A percentile compares a stretch with the other conserved stretches of the same genome.
phyloP scores from a whole-genome alignment of 1,284 basidiomycete genomes.

The Ustilago tritici region DNA sequence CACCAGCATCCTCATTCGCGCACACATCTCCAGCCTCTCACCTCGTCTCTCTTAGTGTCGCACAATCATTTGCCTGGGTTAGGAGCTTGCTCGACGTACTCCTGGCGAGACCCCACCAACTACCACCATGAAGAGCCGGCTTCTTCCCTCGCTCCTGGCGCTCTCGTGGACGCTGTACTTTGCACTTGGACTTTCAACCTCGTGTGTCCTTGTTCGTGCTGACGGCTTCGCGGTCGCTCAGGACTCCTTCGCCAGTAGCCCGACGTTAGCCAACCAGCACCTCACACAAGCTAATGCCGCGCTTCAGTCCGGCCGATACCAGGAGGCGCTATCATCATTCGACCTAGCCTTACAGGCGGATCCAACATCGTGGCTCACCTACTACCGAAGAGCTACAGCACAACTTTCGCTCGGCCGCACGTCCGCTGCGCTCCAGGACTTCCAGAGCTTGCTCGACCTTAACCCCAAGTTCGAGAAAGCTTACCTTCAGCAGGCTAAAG shows the following conservation, averaged over 20 bases:
- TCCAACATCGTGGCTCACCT: conserved; percentile 60
- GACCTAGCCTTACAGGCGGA: conserved; percentile 58
- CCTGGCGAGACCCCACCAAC: neutral
- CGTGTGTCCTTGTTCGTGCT: conserved; percentile 26
- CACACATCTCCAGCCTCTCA: neutral
- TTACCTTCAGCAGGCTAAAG: conserved; percentile 62
- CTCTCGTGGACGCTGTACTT: conserved; percentile 45
- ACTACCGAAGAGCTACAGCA: conserved; percentile 67
- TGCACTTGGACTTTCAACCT: conserved; percentile 30
- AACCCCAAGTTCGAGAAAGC: conserved; percentile 67
- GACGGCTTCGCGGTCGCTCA: conserved; percentile 17
- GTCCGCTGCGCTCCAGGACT: conserved; percentile 59
- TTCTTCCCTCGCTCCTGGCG: conserved; percentile 43
- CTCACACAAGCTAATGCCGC: conserved; percentile 57
- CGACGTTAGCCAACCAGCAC: conserved; percentile 36
- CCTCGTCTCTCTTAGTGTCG: neutral
- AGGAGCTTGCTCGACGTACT: neutral
- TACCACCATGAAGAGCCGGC: conserved; percentile 26
- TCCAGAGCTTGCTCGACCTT: conserved; percentile 55
- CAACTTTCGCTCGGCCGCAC: conserved; percentile 66
- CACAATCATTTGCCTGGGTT: neutral
- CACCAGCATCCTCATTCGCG: neutral
- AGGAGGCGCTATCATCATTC: conserved; percentile 60
- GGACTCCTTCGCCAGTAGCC: conserved; percentile 22
- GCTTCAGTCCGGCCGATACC: conserved; percentile 58